Base-by-base conservation (phyloP, 805 yeast genomes). In the Grigorovia jiainica region DNA sequence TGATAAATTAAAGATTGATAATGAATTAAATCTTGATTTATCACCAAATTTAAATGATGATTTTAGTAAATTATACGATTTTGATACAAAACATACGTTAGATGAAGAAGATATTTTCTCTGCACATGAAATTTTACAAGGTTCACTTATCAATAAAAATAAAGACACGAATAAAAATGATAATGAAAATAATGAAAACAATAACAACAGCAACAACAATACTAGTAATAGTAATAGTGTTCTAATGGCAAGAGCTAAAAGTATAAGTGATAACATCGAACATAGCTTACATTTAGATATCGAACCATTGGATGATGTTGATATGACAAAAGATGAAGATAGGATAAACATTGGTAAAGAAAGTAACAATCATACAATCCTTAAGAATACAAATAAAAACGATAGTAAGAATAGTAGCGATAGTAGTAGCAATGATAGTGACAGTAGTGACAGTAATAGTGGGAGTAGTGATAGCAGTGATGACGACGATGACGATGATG, bases 1-100 rank as follows among this genome's bases (percentile, higher is more conserved):
- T 10, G 15, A 13, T 15, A n/a, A 27, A 2, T 13, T 27, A 13
- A 27, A 27, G n/a, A n/a, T 27, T 7, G 31, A 27, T 27, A 53
- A 47, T 8, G 52, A 47, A 2, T 24, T 53, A 41, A 51, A 52
- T 16, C 30, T 55, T 33, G 60, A 56, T 21, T 40, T 56, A 18
- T 52, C 55, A 7, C 58, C 49, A 19, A 45, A 50, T 18, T 40
- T 58, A 9, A 60, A 55, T 23, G 48, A 52, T 35, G 58, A 55
- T 34, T 54, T 60, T 40, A 55, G 61, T 13, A 60, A 56, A 41
- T 43, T 62, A 13, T 42, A 59, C 23, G 64, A 55, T 31, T 51
- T 62, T 36, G 61, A 61, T 41, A 49, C 58, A 11, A 58, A 58
- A 43, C 48, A 55, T 41, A 62, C 58, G n/a, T n/a, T n/a, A 40